Evolutionary conservation across 2,329 filamentous ascomycete genomes (phyloP), one percentile per base, ranked within the genome.

Genomic region (Aschersonia sp.): DNA sequence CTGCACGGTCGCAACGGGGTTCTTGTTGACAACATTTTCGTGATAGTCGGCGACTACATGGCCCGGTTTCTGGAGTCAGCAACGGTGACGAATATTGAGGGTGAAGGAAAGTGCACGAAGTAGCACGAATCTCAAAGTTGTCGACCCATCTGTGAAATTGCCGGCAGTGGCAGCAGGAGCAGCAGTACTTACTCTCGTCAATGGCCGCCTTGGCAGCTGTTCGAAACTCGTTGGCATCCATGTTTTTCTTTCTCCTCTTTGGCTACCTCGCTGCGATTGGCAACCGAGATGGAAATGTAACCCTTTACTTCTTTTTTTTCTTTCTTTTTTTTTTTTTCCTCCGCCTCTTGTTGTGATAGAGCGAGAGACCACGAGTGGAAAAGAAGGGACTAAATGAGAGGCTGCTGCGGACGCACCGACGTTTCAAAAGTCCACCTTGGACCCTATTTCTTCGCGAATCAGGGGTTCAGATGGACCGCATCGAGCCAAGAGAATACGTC

Each of bases 141-240:
- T 41, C 2, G 22, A 46, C 22, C 41, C 22, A 30, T 9, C 35
- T 9, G 35, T 37, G 35, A 12, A 5, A 37, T 8, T 8, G 35
- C 8, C 8, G 10, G 22, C 37, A 4, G 40, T 10, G 40, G 12
- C 45, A 43, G 12, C 32, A 30, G 29, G 11, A 30, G 12, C n/a
- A 5, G 22, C 11, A 11, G 47, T 9, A 69, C 79, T 60, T 66
- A 88, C 87, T 94, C 50, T 94, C 84, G 54, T 94, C 84, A 59
- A 94, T 79, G 50, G 83, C 83, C 49, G 81, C 76, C 53, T 86
- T 77, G 43, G 87, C 88, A 52, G 87, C 86, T 51, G 78, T 69
- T 53, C 80, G 76, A 65, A 94, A 95, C 57, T 90, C 77, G 48
- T 81, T 70, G 31, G 81, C 79, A 59, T 94, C 80, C 89, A 95